Conservation (phyloP, 805 yeast species). For the Metschnikowia shivogae region DNA sequence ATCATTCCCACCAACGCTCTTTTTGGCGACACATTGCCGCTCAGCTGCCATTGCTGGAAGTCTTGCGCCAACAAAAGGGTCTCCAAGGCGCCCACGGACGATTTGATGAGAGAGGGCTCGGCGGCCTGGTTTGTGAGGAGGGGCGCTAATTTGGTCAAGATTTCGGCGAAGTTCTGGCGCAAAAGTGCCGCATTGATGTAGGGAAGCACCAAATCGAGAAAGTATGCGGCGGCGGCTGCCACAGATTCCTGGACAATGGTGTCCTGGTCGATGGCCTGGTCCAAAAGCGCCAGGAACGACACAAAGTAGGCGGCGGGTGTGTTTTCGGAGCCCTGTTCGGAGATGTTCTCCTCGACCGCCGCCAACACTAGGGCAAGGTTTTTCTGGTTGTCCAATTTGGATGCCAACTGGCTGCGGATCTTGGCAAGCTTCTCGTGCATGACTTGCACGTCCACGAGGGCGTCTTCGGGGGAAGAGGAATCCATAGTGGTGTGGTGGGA, state of each 20-base stretch:
- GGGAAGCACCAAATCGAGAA: conserved; percentile 76
- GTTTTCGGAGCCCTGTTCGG: conserved; percentile 55
- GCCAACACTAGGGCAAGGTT: conserved; percentile 76
- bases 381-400: conserved; percentile 85
- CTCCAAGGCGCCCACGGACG: conserved; percentile 85
- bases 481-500: conserved; percentile 21
- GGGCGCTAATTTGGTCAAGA: conserved; percentile 77
- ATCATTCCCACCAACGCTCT: conserved; percentile 77
- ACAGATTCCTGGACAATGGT: conserved; percentile 55
- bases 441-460: conserved; percentile 37
- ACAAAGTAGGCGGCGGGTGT: conserved; percentile 81
- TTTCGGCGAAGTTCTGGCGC: conserved; percentile 70
- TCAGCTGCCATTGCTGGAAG: conserved; percentile 64
- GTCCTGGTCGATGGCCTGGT: conserved; percentile 56
- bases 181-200: conserved; percentile 66
- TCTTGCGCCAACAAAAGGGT: conserved; percentile 77
- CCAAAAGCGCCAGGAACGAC: conserved; percentile 75
- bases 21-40: conserved; percentile 63
- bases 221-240: conserved; percentile 73
- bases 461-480: conserved; percentile 39
- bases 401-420: conserved; percentile 65
- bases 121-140: conserved; percentile 64
- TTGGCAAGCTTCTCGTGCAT: conserved; percentile 61
- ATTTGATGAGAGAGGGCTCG: conserved; percentile 76
- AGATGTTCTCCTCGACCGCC: conserved; percentile 87